Evolutionary conservation across 1,284 basidiomycete species (phyloP).

Genomic region (Pseudomicrostroma phylloplanum): DNA sequence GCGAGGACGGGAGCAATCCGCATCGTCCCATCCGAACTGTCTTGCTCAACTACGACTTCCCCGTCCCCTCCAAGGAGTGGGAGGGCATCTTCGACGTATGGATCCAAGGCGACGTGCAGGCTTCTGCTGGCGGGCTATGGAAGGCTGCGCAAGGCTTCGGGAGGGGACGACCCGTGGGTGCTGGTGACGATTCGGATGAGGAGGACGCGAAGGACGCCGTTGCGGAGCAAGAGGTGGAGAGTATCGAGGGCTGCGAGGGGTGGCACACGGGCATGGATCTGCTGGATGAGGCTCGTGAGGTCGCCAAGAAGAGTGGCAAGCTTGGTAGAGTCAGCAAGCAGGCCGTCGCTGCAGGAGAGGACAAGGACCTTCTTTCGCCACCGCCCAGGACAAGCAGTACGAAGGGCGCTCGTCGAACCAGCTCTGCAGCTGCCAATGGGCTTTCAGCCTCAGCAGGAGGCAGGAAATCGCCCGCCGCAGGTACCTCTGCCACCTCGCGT

Average conservation of each 20-base stretch:
- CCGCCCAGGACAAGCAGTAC: no score
- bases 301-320: not conserved
- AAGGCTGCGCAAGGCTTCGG: constrained; percentile 8
- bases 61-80: constrained; percentile 77
- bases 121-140: constrained; percentile 37
- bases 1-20: constrained; percentile 16
- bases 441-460: no score
- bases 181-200: not conserved
- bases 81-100: constrained; percentile 84
- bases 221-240: not conserved
- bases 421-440: no score
- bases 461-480: no score
- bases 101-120: constrained; percentile 81
- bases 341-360: no score
- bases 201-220: not conserved
- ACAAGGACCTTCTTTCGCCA: no score
- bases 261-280: not conserved
- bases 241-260: not conserved
- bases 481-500: no score
- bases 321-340: no score
- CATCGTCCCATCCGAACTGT: constrained; percentile 62
- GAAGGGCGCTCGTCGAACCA: no score
- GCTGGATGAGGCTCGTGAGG: not conserved
- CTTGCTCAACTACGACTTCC: constrained; percentile 84
- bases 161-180: not conserved